These are phyloP conservation scores for Eragrostis curvula DNA, from an alignment of 176 grass and related monocot genomes.

Conservation along the genomic window DNA sequence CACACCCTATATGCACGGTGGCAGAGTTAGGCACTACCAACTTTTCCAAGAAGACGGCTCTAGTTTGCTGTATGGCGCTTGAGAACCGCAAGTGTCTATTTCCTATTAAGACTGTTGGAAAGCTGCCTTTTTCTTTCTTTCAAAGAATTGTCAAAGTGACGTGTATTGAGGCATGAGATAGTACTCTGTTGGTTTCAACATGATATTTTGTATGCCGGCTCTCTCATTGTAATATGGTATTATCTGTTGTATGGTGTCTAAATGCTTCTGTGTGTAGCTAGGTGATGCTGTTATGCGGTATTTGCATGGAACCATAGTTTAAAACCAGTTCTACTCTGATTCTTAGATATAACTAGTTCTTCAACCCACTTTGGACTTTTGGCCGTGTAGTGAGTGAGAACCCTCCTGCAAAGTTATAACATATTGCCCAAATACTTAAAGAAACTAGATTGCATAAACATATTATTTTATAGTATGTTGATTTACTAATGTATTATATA, in stretches of 20 bases:
- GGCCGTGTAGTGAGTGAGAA: neutral
- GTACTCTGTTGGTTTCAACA: neutral
- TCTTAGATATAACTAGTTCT: neutral
- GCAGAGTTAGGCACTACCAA: neutral
- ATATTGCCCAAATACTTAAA: slow-evolving; percentile 4
- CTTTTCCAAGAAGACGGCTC: neutral
- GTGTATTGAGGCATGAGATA: neutral
- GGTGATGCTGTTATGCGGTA: neutral
- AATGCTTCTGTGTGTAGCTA: neutral
- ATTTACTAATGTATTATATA: neutral
- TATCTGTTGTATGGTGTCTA: neutral
- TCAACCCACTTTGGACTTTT: neutral
- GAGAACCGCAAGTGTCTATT: neutral
- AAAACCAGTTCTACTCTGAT: neutral
- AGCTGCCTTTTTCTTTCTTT: too few relatives aligned
- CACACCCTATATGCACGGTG: neutral
- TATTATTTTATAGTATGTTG: neutral
- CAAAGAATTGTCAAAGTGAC: slow-evolving; percentile 2
- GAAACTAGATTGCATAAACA: neutral
- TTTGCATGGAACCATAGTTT: neutral
- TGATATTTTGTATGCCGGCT: slow-evolving; percentile 7
- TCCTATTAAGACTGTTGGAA: neutral
- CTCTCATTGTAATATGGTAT: neutral
- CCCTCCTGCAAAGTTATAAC: neutral
- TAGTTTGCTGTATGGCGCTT: neutral